Evolutionary conservation across 176 grass and related monocot genomes (phyloP).

Genomic region (Typha latifolia): DNA sequence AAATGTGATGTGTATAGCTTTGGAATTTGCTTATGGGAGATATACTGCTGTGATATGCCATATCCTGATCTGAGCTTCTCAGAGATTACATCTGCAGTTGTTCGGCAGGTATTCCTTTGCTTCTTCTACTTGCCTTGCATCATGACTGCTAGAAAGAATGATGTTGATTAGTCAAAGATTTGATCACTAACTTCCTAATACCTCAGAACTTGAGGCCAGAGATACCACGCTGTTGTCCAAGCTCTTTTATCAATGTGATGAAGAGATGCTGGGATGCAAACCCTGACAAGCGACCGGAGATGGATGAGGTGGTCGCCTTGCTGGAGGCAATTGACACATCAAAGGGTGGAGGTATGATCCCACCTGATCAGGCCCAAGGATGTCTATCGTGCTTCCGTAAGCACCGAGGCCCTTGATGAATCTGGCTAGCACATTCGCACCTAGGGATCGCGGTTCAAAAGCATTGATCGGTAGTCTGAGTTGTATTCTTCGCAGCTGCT

Average conservation of each 20-base stretch:
- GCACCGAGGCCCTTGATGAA: constrained; percentile 57
- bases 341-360: constrained; percentile 95
- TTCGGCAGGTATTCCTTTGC: constrained; percentile 61
- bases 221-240: constrained; percentile 94
- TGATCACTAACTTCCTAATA: too few species aligned
- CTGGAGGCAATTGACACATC: constrained; percentile 92
- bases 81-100: constrained; percentile 96
- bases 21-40: constrained; percentile 94
- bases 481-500: not conserved
- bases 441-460: not conserved
- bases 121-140: not conserved
- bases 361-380: constrained; percentile 59
- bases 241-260: constrained; percentile 78
- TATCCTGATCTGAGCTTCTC: constrained; percentile 98
- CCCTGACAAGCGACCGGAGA: constrained; percentile 82
- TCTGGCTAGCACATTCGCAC: not conserved
- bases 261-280: constrained; percentile 99
- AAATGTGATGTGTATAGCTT: constrained; percentile 99
- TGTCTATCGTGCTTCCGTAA: constrained; percentile 67
- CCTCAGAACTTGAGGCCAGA: constrained; percentile 91
- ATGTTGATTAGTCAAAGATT: too few species aligned
- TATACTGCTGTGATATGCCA: constrained; percentile 99
- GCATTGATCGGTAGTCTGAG: not conserved
- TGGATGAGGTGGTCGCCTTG: constrained; percentile 81
- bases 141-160: not conserved